Percentiles rank a stretch among this genome's conserved stretches.
Conservation (phyloP, 441 rosid species). For the Melastoma candidum region DNA sequence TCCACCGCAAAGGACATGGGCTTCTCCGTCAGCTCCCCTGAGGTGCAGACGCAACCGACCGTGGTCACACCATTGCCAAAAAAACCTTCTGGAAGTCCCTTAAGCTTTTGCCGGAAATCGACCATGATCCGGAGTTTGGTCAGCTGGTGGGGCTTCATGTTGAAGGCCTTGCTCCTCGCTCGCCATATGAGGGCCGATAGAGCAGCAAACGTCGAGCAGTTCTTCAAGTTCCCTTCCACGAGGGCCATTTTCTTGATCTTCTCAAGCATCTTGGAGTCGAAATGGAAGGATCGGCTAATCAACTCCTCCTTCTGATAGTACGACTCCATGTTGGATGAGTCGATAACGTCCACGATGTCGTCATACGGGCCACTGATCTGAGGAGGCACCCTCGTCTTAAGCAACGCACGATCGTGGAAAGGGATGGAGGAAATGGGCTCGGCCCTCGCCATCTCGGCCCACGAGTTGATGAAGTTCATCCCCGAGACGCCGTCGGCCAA, state of each 20-base stretch:
- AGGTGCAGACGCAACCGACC: conserved; percentile 1
- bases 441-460: conserved; percentile 26
- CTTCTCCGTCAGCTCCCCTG: conserved; percentile 9
- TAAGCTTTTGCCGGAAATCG: conserved; percentile 8
- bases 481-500: conserved; percentile 18
- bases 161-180: conserved; percentile 4
- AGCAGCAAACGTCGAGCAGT: conserved; percentile 20
- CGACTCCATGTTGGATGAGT: conserved; percentile 4
- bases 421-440: conserved; percentile 10
- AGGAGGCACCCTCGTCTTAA: conserved; percentile 10
- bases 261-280: conserved; percentile 9
- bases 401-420: conserved; percentile 18
- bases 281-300: conserved; percentile 14
- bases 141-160: conserved; percentile 18
- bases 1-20: conserved; percentile 10
- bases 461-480: conserved; percentile 20
- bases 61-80: conserved; percentile 12
- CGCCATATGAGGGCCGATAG: conserved; percentile 22
- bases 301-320: background rate
- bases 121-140: conserved; percentile 17
- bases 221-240: background rate
- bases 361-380: conserved; percentile 4
- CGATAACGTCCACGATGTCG: conserved; percentile 2
- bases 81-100: conserved; percentile 13
- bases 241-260: conserved; percentile 17